Evolutionary conservation across 257 asterid species (phyloP).

Genomic region (Rauvolfia tetraphylla): DNA sequence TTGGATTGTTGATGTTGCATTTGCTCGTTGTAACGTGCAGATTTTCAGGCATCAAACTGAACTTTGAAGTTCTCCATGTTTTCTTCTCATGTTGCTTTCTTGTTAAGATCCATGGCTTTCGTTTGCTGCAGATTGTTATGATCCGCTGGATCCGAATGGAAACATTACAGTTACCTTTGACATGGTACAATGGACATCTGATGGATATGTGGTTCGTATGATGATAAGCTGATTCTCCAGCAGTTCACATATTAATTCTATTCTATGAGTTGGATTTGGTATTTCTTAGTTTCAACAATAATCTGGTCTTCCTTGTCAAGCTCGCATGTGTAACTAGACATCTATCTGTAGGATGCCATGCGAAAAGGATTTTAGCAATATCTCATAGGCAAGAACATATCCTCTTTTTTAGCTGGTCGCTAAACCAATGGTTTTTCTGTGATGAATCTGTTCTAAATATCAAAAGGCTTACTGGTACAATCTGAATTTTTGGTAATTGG

Average conservation of each 20-base stretch:
- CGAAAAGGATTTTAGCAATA: not conserved
- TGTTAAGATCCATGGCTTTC: conserved; percentile 11
- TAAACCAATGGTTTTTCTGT: not conserved
- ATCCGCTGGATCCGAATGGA: conserved; percentile 71
- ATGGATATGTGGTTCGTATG: conserved; percentile 58
- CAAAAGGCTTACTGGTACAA: not conserved
- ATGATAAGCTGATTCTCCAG: not conserved
- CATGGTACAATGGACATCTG: conserved; percentile 37
- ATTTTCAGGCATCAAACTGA: conserved; percentile 45
- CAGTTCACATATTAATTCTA: not conserved
- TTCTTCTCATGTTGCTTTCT: conserved; percentile 5
- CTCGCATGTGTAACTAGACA: not conserved
- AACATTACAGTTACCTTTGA: conserved; percentile 52
- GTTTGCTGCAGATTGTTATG: conserved; percentile 54
- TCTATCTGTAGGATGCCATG: not conserved
- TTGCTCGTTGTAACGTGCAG: conserved; percentile 27
- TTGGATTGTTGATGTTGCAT: conserved; percentile 22
- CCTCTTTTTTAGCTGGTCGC: not conserved
- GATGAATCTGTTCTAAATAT: not conserved
- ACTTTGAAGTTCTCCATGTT: not conserved
- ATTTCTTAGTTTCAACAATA: not conserved
- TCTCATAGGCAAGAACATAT: not conserved
- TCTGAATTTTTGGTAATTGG: not conserved
- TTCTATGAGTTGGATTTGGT: not conserved
- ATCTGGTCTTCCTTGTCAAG: not conserved